Conservation (phyloP, 768 basidiomycete genomes). For the Multifurca ochricompacta region DNA sequence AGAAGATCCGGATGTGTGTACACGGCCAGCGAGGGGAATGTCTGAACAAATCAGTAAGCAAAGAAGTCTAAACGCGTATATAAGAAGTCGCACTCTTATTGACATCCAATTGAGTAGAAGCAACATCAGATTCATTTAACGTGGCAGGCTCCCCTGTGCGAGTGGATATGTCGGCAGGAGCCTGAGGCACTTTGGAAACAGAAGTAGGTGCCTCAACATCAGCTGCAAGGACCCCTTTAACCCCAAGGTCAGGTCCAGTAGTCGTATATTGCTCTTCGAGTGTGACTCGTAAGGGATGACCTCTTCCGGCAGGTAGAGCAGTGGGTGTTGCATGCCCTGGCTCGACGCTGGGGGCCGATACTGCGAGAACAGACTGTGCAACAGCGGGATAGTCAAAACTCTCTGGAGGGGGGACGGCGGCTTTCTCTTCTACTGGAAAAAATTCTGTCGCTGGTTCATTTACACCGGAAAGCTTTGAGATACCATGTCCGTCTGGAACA, state of each 20-base stretch:
- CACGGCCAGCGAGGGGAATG: neutral
- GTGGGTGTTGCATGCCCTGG: neutral
- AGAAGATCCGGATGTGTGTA: too few species aligned
- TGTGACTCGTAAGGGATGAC: neutral
- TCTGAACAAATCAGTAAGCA: constrained; percentile 3
- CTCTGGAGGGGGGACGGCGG: neutral
- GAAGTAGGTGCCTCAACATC: neutral
- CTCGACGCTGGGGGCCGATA: neutral
- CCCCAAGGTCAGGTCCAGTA: neutral
- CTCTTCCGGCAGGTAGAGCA: neutral
- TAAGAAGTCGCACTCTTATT: constrained; percentile 1
- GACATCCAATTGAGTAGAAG: neutral
- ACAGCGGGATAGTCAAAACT: neutral
- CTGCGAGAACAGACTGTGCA: constrained; percentile 2
- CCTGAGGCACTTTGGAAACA: neutral
- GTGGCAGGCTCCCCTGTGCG: neutral
- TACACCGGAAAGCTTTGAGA: neutral
- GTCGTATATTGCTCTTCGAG: constrained; percentile 1
- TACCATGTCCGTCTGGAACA: neutral
- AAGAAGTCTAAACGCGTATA: neutral
- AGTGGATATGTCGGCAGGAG: neutral
- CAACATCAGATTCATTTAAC: neutral
- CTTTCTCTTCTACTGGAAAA: neutral
- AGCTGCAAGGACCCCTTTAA: neutral
- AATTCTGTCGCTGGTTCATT: constrained; percentile 1